Evolutionary conservation across 495 filamentous ascomycete species (phyloP).

Genomic region (Durotheca rogersii): DNA sequence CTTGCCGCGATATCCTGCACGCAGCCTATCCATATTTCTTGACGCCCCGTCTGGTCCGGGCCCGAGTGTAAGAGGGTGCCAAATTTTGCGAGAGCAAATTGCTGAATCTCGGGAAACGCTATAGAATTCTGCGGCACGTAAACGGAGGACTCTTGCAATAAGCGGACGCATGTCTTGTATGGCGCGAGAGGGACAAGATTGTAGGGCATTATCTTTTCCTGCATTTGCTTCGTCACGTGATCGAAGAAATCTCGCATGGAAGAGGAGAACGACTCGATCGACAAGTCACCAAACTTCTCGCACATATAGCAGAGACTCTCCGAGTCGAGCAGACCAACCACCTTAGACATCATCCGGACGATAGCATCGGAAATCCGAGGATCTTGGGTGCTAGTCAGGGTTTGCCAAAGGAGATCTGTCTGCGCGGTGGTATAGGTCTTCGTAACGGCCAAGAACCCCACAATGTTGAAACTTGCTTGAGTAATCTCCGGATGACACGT

Average conservation of each 20-base stretch:
- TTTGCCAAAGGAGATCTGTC: conserved; percentile 82
- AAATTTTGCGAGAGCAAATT: conserved; percentile 60
- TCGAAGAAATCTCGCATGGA: conserved; percentile 57
- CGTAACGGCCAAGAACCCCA: conserved; percentile 86
- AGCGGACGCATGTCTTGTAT: conserved; percentile 60
- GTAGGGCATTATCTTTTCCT: conserved; percentile 17
- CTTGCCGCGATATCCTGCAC: conserved; percentile 49
- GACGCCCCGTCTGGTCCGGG: conserved; percentile 39
- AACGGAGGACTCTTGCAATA: conserved; percentile 65
- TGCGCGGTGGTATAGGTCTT: conserved; percentile 67
- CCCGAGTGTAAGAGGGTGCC: conserved; percentile 46
- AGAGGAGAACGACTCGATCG: conserved; percentile 57
- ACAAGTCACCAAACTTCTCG: conserved; percentile 67
- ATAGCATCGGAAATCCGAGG: conserved; percentile 79
- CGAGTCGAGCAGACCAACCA: conserved; percentile 60
- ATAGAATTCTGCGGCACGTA: conserved; percentile 42
- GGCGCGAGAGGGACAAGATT: conserved; percentile 34
- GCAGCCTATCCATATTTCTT: conserved; percentile 44
- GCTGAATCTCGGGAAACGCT: conserved; percentile 51
- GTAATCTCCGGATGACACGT: conserved; percentile 93
- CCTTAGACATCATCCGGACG: conserved; percentile 68
- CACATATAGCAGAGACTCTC: conserved; percentile 67
- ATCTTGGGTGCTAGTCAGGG: conserved; percentile 79
- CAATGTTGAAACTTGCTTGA: conserved; percentile 73
- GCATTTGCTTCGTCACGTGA: conserved; percentile 38